Evolutionary conservation across 2,329 filamentous ascomycete species (phyloP).

Genomic region (Penicillium italicum): DNA sequence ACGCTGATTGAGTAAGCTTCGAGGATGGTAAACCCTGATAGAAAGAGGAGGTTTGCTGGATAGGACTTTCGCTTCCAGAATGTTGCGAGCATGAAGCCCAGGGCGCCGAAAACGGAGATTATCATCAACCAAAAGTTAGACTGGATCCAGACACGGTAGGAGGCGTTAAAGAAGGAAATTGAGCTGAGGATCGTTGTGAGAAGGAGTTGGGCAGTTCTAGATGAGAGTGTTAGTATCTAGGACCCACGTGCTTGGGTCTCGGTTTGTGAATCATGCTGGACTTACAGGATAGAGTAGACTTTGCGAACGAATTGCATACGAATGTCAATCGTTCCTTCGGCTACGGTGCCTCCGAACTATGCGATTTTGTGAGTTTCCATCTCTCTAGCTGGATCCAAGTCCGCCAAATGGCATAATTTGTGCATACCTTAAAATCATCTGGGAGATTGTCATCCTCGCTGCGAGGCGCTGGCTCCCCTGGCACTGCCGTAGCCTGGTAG

Average conservation of each 20-base stretch:
- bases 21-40: conserved; percentile 80
- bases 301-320: conserved; percentile 96
- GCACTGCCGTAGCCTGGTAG: conserved; percentile 63
- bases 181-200: conserved; percentile 76
- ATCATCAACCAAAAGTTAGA: conserved; percentile 79
- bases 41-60: conserved; percentile 90
- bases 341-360: conserved; percentile 86
- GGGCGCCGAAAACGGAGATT: conserved; percentile 76
- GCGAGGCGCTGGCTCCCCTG: conserved; percentile 55
- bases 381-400: neutral
- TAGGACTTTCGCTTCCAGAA: conserved; percentile 97
- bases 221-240: neutral
- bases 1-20: conserved; percentile 94
- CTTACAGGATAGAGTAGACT: conserved; percentile 89
- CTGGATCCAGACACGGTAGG: conserved; percentile 86
- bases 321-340: conserved; percentile 91
- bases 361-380: conserved; percentile 12
- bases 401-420: neutral
- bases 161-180: conserved; percentile 76
- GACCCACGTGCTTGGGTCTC: neutral
- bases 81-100: conserved; percentile 80
- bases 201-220: conserved; percentile 82
- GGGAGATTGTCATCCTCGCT: conserved; percentile 86
- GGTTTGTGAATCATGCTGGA: conserved; percentile 7
- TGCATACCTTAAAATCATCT: conserved; percentile 88